These are phyloP conservation scores for Collariella sp. DNA, from an alignment of 495 filamentous ascomycete genomes.

Conservation along the genomic window DNA sequence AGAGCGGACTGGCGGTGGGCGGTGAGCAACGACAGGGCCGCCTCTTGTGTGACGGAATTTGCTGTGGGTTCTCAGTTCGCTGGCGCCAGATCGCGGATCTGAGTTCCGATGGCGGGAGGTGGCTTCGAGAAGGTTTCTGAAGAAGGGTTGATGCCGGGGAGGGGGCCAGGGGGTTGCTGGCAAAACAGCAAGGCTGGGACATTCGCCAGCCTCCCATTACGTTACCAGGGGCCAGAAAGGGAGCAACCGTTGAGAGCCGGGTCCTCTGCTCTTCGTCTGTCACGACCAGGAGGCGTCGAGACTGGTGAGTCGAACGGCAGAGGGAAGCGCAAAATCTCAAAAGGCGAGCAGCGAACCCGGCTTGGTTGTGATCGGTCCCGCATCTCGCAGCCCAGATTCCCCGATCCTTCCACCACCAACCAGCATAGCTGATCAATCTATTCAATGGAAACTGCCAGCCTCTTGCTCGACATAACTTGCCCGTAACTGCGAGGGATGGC, in stretches of 20 bases:
- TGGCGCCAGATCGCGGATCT: not conserved
- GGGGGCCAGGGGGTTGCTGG: not conserved
- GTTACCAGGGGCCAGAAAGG: too few relatives aligned
- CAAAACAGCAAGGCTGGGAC: too few relatives aligned
- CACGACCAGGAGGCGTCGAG: too few relatives aligned
- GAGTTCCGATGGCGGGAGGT: not conserved
- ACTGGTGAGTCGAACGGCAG: not conserved
- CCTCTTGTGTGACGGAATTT: constrained; percentile 9
- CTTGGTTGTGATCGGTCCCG: not conserved
- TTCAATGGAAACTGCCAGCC: too few relatives aligned
- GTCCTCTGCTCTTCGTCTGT: too few relatives aligned
- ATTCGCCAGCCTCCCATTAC: too few relatives aligned
- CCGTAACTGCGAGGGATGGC: too few relatives aligned
- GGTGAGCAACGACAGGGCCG: constrained; percentile 13
- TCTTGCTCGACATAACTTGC: too few relatives aligned
- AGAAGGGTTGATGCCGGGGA: not conserved
- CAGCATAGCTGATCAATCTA: not conserved
- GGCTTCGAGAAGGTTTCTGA: not conserved
- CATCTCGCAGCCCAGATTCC: not conserved
- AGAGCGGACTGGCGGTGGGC: constrained; percentile 24
- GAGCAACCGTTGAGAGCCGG: too few relatives aligned
- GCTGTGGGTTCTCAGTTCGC: constrained; percentile 8
- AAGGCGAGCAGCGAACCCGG: constrained; percentile 1
- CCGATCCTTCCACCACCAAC: not conserved
- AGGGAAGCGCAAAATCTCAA: not conserved